Evolutionary conservation across 108 stramenopile genomes (phyloP), one percentile per base, ranked within the genome.

Genomic region (Fragilaria radians): DNA sequence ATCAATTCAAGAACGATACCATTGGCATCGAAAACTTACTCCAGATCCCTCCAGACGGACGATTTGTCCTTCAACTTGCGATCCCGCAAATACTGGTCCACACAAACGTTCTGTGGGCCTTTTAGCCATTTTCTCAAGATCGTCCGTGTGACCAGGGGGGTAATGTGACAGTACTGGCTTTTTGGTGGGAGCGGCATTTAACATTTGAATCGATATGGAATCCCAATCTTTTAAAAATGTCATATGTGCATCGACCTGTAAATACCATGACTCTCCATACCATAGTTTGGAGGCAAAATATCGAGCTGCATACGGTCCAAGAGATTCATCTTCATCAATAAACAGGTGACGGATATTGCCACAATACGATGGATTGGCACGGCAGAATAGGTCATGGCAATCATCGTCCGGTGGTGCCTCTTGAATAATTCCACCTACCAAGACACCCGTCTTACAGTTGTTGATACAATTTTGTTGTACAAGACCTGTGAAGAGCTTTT

Each of bases 401-500:
- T 92, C 89, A 1, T 78, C 71, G 55, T 94, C 89, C 18, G 81
- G 75, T 46, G 73, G 79, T 4, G 83, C 86, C 24, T 74, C 67
- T 52, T 78, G 72, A 14, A 78, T 71, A 23, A 71, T 75, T 2
- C 71, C 78, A 25, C 76, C 78, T 29, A 77, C 80, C 64, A 84
- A 61, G 21, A 82, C 70, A 21, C 85, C 89, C 29, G 77, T 72
- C 61, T 59, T 77, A 58, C 94, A 84, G 61, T 96, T 63, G 28
- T 78, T 64, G 53, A 89, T 65, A 75, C 97, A 98, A 63, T 98
- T 98, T 65, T 96, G 96, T 68, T 96, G 94, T 4, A 96, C 92
- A 48, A 98, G 51, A 25, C 94, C 96, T 28, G 97, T 77, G 63
- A 86, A 94, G 21, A 97, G 66, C 30, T 79, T 70, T 46, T 96